These are phyloP conservation scores for Suhomyces sp. DNA, from an alignment of 805 yeast species.

Conservation along the genomic window DNA sequence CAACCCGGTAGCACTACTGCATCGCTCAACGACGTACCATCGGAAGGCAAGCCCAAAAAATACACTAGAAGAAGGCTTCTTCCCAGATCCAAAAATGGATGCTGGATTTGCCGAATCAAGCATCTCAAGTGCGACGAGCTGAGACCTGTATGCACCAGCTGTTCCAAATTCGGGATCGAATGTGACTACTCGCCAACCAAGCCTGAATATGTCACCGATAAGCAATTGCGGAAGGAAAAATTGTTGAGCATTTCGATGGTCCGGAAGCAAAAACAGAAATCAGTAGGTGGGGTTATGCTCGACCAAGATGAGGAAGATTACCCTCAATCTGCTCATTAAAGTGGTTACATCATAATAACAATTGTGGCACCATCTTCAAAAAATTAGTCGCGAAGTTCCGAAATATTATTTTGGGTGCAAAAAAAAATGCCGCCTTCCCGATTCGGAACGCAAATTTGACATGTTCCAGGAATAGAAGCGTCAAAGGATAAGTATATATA, in stretches of 20 bases:
- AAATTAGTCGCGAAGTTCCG: neutral
- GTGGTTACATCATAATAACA: neutral
- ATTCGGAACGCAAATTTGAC: neutral
- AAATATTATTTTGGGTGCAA: conserved; percentile 1
- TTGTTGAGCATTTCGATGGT: conserved; percentile 28
- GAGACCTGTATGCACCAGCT: conserved; percentile 36
- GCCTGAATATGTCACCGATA: conserved; percentile 39
- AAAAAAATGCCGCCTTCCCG: neutral
- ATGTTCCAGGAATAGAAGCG: neutral
- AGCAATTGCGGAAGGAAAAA: conserved; percentile 31
- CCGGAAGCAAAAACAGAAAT: conserved; percentile 19
- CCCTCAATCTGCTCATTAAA: neutral
- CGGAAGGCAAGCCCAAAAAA: conserved; percentile 24
- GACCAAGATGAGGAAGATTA: neutral
- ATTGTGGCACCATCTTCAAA: neutral
- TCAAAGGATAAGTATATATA: neutral
- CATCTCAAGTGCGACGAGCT: conserved; percentile 44
- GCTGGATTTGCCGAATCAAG: conserved; percentile 47
- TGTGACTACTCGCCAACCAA: conserved; percentile 40
- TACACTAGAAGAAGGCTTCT: conserved; percentile 37
- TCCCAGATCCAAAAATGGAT: conserved; percentile 42
- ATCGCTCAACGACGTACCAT: neutral
- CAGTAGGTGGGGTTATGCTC: neutral
- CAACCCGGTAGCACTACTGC: neutral
- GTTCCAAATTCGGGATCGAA: conserved; percentile 37